Conservation (phyloP, 768 basidiomycete genomes). For the Boletus tomentosulus region DNA sequence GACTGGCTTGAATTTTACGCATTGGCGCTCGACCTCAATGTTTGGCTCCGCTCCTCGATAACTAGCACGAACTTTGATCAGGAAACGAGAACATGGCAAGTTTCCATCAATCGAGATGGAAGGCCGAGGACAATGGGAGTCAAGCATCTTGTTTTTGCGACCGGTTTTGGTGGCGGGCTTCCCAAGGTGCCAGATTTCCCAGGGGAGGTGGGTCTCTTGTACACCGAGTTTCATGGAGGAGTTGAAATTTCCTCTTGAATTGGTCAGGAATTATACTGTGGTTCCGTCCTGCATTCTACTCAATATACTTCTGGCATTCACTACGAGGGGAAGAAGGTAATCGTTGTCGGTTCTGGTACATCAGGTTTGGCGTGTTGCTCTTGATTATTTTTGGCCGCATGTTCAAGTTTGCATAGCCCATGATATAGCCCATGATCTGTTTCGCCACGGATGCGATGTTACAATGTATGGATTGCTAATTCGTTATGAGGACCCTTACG, state of each 20-base stretch:
- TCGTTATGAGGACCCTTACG: conserved; percentile 26
- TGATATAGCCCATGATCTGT: conserved; percentile 37
- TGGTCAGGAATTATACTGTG: conserved; percentile 45
- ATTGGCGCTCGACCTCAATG: conserved; percentile 52
- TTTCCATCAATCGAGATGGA: conserved; percentile 32
- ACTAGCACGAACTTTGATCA: conserved; percentile 32
- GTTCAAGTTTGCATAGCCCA: conserved; percentile 22
- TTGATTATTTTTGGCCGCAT: conserved; percentile 1
- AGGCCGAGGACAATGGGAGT: conserved; percentile 33
- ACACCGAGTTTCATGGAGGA: too few relatives aligned
- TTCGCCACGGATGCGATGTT: conserved; percentile 26
- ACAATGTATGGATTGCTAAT: conserved; percentile 14
- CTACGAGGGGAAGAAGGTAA: conserved; percentile 56
- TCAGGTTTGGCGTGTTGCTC: conserved; percentile 36
- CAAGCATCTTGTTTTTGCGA: conserved; percentile 53
- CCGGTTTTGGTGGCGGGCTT: conserved; percentile 48
- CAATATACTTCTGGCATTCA: conserved; percentile 42
- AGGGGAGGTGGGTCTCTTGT: conserved; percentile 32
- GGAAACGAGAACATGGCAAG: conserved; percentile 38
- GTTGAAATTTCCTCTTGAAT: too few relatives aligned
- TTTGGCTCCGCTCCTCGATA: conserved; percentile 52
- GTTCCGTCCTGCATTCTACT: conserved; percentile 52
- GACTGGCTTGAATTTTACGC: conserved; percentile 65
- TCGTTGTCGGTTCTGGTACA: conserved; percentile 61
- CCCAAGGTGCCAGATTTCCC: conserved; percentile 44